Base-by-base conservation (phyloP, 2,329 filamentous ascomycete genomes). In the Alternaria sp. region DNA sequence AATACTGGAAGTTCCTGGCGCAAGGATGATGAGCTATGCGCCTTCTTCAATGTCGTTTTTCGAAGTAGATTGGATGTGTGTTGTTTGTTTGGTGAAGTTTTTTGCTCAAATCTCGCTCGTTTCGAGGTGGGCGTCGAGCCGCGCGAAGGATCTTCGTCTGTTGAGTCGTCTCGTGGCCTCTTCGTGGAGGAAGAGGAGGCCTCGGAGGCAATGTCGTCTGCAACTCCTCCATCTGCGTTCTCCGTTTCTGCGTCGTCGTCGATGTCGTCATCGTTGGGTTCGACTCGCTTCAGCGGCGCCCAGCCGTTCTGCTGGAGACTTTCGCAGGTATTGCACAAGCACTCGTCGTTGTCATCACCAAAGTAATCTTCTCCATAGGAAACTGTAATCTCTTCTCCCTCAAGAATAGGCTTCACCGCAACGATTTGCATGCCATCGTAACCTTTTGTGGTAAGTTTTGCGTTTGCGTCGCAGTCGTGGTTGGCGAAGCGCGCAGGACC, bases 341-440 rank as follows among this genome's bases (percentile, higher is more conserved):
- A 99, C 74, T 99, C 95, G 77, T 93, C 93, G 68, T 99, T 99
- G 74, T 93, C 88, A 42, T 92, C 89, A 2, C 95, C 95, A 79
- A 99, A 99, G 76, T 99, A 99, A 73, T 92, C 93, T 17, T 96
- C 93, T 24, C 94, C 93, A 71, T 99, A 99, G 0, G 90, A 94
- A 0, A 99, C 95, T 0, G 95, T 99, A 59, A 99, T 96, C 77
- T 99, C 95, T 60, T 99, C 93, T 3, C 93, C 95, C 1, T 90
- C 82, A 10, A 90, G 86, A 61, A 99, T 98, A 58, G 93, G 85
- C 65, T 88, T 87, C 33, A 88, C 87, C 3, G 95, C 92, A 49
- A 96, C 87, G 56, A 99, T 93, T 72, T 96, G 91, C 81, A 99
- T 97, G 34, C 92, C 92, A 57, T 93, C 88, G 56, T 89, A 87